phyloP scores from a whole-genome alignment of 768 basidiomycete genomes.

The Lepiota subincarnata region DNA sequence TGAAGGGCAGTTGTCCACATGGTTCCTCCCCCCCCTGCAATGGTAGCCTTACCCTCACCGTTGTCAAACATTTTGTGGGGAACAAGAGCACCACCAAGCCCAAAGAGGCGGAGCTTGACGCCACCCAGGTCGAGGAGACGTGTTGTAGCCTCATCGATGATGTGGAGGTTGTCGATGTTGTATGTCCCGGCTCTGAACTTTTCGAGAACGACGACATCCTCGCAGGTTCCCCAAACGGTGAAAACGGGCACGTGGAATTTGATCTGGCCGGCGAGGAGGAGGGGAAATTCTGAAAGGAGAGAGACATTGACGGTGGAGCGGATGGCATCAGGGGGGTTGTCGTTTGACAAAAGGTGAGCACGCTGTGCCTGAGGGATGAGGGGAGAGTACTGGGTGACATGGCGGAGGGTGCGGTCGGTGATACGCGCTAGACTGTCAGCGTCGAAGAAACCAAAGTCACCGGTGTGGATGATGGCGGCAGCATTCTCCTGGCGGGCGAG shows the following conservation, averaged over 20 bases:
- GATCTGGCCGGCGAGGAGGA: conserved; percentile 85
- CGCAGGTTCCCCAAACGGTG: conserved; percentile 96
- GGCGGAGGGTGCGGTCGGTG: conserved; percentile 92
- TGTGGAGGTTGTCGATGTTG: conserved; percentile 82
- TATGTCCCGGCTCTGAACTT: conserved; percentile 85
- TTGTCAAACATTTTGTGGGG: conserved; percentile 95
- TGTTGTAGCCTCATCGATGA: conserved; percentile 95
- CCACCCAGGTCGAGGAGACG: conserved; percentile 89
- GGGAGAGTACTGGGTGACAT: conserved; percentile 95
- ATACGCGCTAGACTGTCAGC: conserved; percentile 80
- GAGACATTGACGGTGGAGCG: conserved; percentile 71
- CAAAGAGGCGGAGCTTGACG: conserved; percentile 90
- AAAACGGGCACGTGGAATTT: conserved; percentile 91
- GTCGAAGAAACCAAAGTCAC: conserved; percentile 99
- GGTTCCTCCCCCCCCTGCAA: conserved; percentile 95
- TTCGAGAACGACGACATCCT: conserved; percentile 91
- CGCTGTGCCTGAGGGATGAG: conserved; percentile 84
- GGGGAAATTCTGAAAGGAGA: conserved; percentile 91
- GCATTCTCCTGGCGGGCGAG: conserved; percentile 87
- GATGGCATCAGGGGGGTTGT: conserved; percentile 63
- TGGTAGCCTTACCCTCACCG: conserved; percentile 92
- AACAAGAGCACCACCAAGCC: conserved; percentile 92
- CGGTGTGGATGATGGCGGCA: conserved; percentile 92
- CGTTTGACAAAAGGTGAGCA: conserved; percentile 67
- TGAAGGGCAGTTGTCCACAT: conserved; percentile 99